Base-by-base conservation (phyloP, 139 green algal species). In the Trebouxia sp. region DNA sequence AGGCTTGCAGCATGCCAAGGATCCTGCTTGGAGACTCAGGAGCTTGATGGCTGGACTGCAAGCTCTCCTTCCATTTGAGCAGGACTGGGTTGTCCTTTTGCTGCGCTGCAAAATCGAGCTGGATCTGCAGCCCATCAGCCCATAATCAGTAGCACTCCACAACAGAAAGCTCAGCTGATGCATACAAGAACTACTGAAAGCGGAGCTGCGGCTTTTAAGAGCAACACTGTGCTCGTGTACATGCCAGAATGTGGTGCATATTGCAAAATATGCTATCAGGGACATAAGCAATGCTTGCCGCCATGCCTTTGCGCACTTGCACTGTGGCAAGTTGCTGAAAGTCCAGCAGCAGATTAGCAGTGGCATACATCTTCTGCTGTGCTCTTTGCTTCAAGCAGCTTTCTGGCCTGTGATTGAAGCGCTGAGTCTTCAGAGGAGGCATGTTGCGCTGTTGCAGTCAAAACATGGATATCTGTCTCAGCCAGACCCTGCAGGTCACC, bases 41-140 rank as follows among this genome's bases (percentile, higher is more conserved):
- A 1, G 62, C 62, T 35, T 72, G 62, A 17, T 72, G 42, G 20
- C 32, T 43, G 14, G 62, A 72, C 62, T 45, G 42, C 0, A 72
- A 14, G 24, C 42, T 45, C 14, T 72, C 62, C 62, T 72, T 72
- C 62, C 42, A 24, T 3, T 32, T 72, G 12, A 72, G 62, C 62
- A 72, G 32, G 5, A 30, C 43, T 26, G 62, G 62, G 26, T 72
- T 35, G 11, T 43, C 62, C 62, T 42, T 72, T 26, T 72, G 62
- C 62, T 45, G 42, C 5, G 62, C 62, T 45, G 62, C 62, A 72
- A 72, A 72, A 35, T 72, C 62, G 12, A 72, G 62, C 62, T 72
- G 32, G 32, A 72, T 72, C 62, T 72, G 62, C 62, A 72, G 10
- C 5, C 11, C 10, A 30, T n/a, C n/a, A n/a, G n/a, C n/a, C n/a